Conservation (phyloP, 2,329 filamentous ascomycete species). For the Trichophyton rubrum region DNA sequence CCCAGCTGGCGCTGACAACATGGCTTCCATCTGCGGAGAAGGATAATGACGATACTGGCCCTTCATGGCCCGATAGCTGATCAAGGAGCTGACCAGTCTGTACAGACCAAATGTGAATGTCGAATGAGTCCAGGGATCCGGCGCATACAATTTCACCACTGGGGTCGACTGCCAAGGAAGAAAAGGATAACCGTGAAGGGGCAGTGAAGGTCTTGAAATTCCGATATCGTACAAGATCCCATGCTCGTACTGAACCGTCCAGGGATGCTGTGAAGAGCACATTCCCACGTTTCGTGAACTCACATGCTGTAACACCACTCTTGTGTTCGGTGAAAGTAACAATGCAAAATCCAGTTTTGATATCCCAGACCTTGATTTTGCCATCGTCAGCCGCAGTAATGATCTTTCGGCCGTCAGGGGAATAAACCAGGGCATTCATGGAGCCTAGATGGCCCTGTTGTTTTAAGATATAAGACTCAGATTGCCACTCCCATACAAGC, state of each 20-base stretch:
- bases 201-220: constrained; percentile 98
- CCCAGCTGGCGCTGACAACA: constrained; percentile 89
- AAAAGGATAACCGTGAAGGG: constrained; percentile 80
- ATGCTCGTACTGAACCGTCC: constrained; percentile 86
- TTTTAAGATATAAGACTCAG: constrained; percentile 95
- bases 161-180: constrained; percentile 88
- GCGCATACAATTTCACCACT: constrained; percentile 94
- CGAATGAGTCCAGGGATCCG: constrained; percentile 88
- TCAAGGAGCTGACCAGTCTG: constrained; percentile 94
- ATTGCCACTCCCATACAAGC: constrained; percentile 99
- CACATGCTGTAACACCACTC: constrained; percentile 79
- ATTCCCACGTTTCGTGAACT: constrained; percentile 90
- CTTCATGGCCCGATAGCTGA: constrained; percentile 81
- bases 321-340: constrained; percentile 97
- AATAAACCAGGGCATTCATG: constrained; percentile 86
- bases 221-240: constrained; percentile 89
- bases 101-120: constrained; percentile 97
- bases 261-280: constrained; percentile 91
- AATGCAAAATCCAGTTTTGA: constrained; percentile 90
- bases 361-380: constrained; percentile 98
- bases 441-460: constrained; percentile 96
- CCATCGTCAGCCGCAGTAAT: constrained; percentile 93
- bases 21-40: constrained; percentile 78
- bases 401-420: constrained; percentile 82
- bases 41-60: constrained; percentile 74